These are phyloP conservation scores for Leucocoprinus leucothites DNA, from an alignment of 768 basidiomycete species.

Conservation along the genomic window DNA sequence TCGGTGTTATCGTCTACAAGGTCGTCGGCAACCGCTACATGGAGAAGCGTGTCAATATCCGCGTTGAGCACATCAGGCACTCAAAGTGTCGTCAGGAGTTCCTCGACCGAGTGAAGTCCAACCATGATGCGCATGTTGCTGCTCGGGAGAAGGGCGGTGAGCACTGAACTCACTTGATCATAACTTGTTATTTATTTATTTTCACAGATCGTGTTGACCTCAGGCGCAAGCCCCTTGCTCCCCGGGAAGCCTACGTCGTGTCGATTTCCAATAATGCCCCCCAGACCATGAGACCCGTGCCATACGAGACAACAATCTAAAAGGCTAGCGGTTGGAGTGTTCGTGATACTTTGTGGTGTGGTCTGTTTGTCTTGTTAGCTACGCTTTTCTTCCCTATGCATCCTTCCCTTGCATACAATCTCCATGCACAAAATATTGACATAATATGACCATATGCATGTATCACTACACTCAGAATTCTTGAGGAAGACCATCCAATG, in stretches of 20 bases:
- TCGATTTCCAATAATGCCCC: constrained; percentile 73
- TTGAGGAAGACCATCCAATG: no score
- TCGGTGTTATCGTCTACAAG: constrained; percentile 98
- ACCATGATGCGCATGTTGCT: constrained; percentile 77
- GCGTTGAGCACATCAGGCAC: constrained; percentile 93
- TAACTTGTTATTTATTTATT: background rate
- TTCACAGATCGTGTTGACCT: constrained; percentile 71
- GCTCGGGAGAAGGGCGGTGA: constrained; percentile 90
- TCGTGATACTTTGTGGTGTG: constrained; percentile 18
- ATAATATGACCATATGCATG: constrained; percentile 19
- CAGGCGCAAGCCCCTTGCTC: constrained; percentile 82
- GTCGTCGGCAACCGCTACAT: constrained; percentile 98
- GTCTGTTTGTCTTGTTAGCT: constrained; percentile 21
- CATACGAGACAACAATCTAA: constrained; percentile 97
- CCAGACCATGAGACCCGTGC: constrained; percentile 89
- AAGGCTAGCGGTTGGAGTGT: constrained; percentile 19
- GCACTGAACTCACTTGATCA: constrained; percentile 26
- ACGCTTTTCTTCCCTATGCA: constrained; percentile 20
- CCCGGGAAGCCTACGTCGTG: constrained; percentile 77
- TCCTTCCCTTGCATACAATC: constrained; percentile 4
- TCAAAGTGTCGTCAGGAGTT: constrained; percentile 98
- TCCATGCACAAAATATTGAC: constrained; percentile 11
- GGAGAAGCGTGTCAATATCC: constrained; percentile 99
- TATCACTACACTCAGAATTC: background rate
- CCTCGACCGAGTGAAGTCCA: constrained; percentile 90